These are phyloP conservation scores for Diaporthe destruens DNA, from an alignment of 2,329 filamentous ascomycete species.

Conservation along the genomic window DNA sequence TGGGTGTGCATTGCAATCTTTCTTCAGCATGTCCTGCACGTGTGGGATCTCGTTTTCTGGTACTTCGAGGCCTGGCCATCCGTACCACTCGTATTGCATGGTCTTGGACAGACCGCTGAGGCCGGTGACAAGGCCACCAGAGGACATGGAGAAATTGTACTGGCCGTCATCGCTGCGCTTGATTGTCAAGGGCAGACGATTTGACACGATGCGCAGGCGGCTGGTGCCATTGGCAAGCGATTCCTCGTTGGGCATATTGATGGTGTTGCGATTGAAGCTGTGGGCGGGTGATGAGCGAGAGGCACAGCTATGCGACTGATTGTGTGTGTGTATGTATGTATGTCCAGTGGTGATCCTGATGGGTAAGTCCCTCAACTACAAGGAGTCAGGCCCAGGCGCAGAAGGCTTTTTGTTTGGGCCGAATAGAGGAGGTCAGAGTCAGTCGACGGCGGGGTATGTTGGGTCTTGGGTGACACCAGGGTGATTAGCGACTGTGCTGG, in stretches of 20 bases:
- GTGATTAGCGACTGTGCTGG: background rate
- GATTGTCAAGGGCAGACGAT: slow-evolving; percentile 95
- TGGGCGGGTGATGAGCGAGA: background rate
- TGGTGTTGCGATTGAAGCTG: background rate
- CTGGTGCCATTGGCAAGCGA: slow-evolving; percentile 44
- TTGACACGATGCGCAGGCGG: slow-evolving; percentile 87
- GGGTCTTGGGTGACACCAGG: slow-evolving; percentile 14
- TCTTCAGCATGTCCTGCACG: slow-evolving; percentile 82
- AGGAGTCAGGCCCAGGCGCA: background rate
- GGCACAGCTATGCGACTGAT: background rate
- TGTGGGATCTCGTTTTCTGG: slow-evolving; percentile 83
- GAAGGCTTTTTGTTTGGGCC: background rate
- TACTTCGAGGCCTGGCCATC: slow-evolving; percentile 94
- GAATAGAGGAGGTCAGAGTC: background rate
- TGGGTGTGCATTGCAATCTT: slow-evolving; percentile 89
- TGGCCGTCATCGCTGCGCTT: slow-evolving; percentile 92
- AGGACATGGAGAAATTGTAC: slow-evolving; percentile 96
- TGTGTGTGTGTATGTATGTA: background rate
- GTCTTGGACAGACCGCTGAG: slow-evolving; percentile 92
- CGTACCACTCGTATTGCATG: slow-evolving; percentile 98
- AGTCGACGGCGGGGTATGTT: slow-evolving; percentile 23
- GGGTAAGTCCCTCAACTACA: background rate
- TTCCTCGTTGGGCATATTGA: slow-evolving; percentile 35
- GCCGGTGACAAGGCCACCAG: slow-evolving; percentile 93
- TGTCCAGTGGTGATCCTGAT: background rate